These are phyloP conservation scores for Podospora anserina DNA, from an alignment of 495 filamentous ascomycete species.

Conservation along the genomic window DNA sequence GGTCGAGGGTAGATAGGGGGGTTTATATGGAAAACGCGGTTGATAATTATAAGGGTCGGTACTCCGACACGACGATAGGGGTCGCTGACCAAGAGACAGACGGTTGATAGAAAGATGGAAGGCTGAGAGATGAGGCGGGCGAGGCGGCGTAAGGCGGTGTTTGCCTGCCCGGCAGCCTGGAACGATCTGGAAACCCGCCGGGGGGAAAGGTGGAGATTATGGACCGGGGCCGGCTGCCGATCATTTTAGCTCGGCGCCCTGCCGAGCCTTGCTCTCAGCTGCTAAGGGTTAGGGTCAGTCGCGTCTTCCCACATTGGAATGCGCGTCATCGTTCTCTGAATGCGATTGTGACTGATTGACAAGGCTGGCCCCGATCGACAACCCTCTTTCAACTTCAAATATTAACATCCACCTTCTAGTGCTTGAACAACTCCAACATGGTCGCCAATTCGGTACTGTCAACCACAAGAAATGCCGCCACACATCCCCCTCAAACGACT, in stretches of 20 bases:
- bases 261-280: slow-evolving; percentile 8
- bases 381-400: neutral
- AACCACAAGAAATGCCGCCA: slow-evolving; percentile 40
- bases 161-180: slow-evolving; percentile 20
- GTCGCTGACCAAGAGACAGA: slow-evolving; percentile 18
- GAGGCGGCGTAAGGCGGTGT: slow-evolving; percentile 2
- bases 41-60: neutral
- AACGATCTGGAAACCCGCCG: slow-evolving; percentile 22
- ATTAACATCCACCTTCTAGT: neutral
- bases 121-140: neutral
- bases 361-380: neutral
- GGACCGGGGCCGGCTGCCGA: slow-evolving; percentile 4
- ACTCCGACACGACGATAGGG: slow-evolving; percentile 5
- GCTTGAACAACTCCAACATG: slow-evolving; percentile 3
- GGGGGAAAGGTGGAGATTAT: neutral
- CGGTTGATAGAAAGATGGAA: neutral
- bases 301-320: neutral
- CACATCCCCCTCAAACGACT: slow-evolving; percentile 47
- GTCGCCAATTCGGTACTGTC: neutral
- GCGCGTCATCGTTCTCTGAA: neutral
- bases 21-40: neutral
- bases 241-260: slow-evolving; percentile 14
- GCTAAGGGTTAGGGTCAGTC: slow-evolving; percentile 8
- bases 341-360: neutral
- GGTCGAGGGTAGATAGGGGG: too few species aligned